Evolutionary conservation across 1,284 basidiomycete genomes (phyloP).

Genomic region (Xanthoconium separans): DNA sequence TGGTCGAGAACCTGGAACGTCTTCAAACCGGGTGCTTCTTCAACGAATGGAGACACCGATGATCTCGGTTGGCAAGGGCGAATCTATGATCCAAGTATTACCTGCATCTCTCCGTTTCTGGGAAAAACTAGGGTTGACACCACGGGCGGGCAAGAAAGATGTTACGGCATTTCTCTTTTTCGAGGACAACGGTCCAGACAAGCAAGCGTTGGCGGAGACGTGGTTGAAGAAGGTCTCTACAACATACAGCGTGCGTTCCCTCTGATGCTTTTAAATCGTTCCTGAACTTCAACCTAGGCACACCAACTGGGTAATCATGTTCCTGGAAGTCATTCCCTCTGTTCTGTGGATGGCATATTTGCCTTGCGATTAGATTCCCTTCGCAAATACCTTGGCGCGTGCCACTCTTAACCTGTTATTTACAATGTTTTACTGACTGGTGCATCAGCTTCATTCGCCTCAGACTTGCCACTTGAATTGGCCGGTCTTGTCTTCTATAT

Average conservation of each 20-base stretch:
- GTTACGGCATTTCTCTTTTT: conserved; percentile 68
- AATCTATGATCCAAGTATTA: conserved; percentile 59
- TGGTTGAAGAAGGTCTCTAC: conserved; percentile 59
- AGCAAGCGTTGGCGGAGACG: conserved; percentile 42
- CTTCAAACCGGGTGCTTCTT: conserved; percentile 22
- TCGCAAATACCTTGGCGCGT: conserved; percentile 60
- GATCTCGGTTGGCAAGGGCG: conserved; percentile 61
- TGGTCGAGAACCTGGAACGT: neutral
- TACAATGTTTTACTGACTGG: conserved; percentile 5
- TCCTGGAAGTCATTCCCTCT: conserved; percentile 47
- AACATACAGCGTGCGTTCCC: conserved; percentile 45
- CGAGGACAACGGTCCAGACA: conserved; percentile 54
- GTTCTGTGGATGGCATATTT: conserved; percentile 53
- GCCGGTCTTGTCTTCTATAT: conserved; percentile 64
- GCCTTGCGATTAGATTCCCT: conserved; percentile 63
- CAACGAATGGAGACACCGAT: conserved; percentile 52
- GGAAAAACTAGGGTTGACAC: conserved; percentile 76
- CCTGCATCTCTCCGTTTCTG: conserved; percentile 75
- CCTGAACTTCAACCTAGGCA: conserved; percentile 40
- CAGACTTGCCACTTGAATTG: conserved; percentile 40
- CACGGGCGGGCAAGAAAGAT: conserved; percentile 68
- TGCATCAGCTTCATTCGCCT: conserved; percentile 48
- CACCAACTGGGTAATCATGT: conserved; percentile 58
- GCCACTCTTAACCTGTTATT: neutral
- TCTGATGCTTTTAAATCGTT: conserved; percentile 1